A percentile compares a stretch with the other conserved stretches of the same genome.
phyloP scores from a whole-genome alignment of 331 rosid species.

The Pyrus hybrid region DNA sequence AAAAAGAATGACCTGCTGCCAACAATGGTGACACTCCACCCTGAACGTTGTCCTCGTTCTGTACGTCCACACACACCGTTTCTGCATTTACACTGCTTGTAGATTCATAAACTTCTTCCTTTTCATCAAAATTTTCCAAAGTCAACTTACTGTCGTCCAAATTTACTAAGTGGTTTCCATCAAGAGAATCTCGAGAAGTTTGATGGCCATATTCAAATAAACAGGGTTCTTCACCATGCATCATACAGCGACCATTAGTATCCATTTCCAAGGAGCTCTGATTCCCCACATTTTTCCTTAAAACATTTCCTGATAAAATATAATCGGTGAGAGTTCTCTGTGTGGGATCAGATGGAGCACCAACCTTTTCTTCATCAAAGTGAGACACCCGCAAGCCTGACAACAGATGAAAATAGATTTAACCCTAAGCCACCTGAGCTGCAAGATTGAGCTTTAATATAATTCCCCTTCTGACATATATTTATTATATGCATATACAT shows the following conservation, averaged over 20 bases:
- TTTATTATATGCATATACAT: no score
- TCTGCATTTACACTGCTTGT: conserved; percentile 2
- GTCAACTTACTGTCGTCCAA: conserved; percentile 19
- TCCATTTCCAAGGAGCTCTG: conserved; percentile 26
- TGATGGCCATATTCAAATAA: conserved; percentile 21
- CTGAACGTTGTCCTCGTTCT: neutral
- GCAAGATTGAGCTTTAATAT: conserved; percentile 2
- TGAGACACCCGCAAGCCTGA: conserved; percentile 84
- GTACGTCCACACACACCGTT: conserved; percentile 7
- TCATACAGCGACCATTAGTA: conserved; percentile 16
- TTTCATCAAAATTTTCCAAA: conserved; percentile 15
- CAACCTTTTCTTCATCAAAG: conserved; percentile 45
- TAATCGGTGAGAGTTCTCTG: conserved; percentile 66
- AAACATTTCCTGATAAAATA: conserved; percentile 41
- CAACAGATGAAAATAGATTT: conserved; percentile 10
- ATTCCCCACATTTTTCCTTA: conserved; percentile 20
- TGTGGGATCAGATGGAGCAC: conserved; percentile 49
- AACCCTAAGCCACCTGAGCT: conserved; percentile 5
- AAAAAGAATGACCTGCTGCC: conserved; percentile 26
- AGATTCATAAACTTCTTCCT: conserved; percentile 21
- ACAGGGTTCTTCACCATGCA: conserved; percentile 39
- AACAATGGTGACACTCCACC: conserved; percentile 3
- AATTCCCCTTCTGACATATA: neutral
- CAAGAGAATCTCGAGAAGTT: conserved; percentile 27
- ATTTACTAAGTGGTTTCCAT: conserved; percentile 22